Percentiles rank a stretch among this genome's conserved stretches.
Conservation (phyloP, 2,329 filamentous ascomycete species). For the Cladosporium sp. region DNA sequence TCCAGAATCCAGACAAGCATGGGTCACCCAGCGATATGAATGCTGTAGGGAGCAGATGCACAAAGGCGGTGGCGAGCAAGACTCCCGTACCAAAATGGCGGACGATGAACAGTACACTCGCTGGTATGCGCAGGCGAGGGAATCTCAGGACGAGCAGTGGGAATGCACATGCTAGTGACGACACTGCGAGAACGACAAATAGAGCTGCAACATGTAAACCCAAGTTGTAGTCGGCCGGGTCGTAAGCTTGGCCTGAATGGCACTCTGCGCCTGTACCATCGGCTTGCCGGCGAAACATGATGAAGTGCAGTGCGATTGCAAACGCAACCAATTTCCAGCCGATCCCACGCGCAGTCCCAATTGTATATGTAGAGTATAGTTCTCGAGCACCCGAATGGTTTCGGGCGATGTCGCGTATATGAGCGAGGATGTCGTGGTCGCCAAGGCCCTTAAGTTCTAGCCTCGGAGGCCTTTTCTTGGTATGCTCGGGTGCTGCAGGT, state of each 20-base stretch:
- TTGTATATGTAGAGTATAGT: not conserved
- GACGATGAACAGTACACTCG: slow-evolving; percentile 53
- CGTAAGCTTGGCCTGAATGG: slow-evolving; percentile 3
- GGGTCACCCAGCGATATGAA: slow-evolving; percentile 56
- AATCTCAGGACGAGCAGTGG: slow-evolving; percentile 57
- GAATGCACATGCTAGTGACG: slow-evolving; percentile 55
- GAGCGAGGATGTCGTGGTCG: slow-evolving; percentile 5
- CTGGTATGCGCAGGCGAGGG: slow-evolving; percentile 54
- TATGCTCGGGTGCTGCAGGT: slow-evolving; percentile 5
- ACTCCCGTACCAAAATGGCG: slow-evolving; percentile 55
- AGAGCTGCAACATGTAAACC: slow-evolving; percentile 52
- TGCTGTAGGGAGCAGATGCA: slow-evolving; percentile 56
- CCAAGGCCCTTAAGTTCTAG: slow-evolving; percentile 7
- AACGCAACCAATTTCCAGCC: not conserved
- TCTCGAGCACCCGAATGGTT: slow-evolving; percentile 6
- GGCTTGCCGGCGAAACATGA: slow-evolving; percentile 11
- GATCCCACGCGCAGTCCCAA: not conserved
- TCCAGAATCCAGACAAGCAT: slow-evolving; percentile 72
- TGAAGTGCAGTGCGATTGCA: not conserved
- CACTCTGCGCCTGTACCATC: not conserved
- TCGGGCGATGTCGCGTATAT: slow-evolving; percentile 9
- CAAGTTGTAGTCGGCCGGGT: slow-evolving; percentile 45
- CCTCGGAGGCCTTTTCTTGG: not conserved
- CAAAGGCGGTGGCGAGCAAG: slow-evolving; percentile 52
- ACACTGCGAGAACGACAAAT: slow-evolving; percentile 51